Evolutionary conservation across 2,329 filamentous ascomycete species (phyloP).

Genomic region (Fusarium sp.): DNA sequence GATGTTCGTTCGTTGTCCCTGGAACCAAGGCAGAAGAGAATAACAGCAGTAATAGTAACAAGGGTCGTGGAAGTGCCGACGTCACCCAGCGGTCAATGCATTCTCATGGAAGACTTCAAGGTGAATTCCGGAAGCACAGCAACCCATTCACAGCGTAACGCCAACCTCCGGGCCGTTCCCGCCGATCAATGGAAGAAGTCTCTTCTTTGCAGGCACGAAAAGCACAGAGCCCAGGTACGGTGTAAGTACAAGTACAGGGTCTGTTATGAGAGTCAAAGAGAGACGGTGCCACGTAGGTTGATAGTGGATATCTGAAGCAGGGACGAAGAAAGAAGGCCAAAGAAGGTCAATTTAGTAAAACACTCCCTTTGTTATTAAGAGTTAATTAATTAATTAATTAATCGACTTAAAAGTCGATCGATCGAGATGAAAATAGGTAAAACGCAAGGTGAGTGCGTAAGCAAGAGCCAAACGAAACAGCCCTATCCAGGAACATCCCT

Average conservation of each 20-base stretch:
- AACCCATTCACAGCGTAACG: not conserved
- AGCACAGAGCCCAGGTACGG: not conserved
- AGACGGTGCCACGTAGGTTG: constrained; percentile 23
- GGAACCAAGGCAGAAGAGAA: constrained; percentile 8
- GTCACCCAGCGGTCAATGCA: constrained; percentile 26
- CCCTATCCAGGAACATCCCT: constrained; percentile 3
- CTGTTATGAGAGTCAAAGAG: not conserved
- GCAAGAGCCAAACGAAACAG: constrained; percentile 9
- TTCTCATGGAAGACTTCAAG: not conserved
- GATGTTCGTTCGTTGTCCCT: not conserved
- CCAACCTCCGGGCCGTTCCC: constrained; percentile 32
- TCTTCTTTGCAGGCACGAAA: constrained; percentile 14
- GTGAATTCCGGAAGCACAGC: constrained; percentile 19
- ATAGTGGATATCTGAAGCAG: constrained; percentile 7
- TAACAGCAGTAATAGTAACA: not conserved
- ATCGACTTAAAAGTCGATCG: constrained; percentile 4
- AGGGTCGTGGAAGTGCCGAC: constrained; percentile 10
- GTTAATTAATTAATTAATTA: not conserved
- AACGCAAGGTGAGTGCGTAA: constrained; percentile 5
- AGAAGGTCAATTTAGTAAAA: not conserved
- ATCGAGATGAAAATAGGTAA: constrained; percentile 16
- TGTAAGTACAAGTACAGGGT: constrained; percentile 6
- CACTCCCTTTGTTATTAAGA: not conserved
- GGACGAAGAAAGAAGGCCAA: not conserved
- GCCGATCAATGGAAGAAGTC: constrained; percentile 29